Conservation (phyloP, 345 rosid genomes). For the Camelina neglecta region DNA sequence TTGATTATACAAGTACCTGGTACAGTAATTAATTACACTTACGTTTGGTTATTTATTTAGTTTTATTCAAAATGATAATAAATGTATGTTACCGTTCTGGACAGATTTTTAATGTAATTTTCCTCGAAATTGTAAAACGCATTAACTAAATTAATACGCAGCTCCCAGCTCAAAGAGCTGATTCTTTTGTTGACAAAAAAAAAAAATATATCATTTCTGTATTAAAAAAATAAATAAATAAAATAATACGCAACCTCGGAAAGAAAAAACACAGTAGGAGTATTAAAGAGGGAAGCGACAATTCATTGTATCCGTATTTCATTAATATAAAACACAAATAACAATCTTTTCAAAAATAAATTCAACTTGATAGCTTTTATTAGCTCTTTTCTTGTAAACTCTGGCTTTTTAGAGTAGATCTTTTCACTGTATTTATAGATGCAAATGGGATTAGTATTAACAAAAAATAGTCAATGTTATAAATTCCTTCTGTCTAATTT, state of each 20-base stretch:
- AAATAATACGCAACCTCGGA: constrained; percentile 35
- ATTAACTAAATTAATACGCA: constrained; percentile 29
- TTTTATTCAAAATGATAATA: constrained; percentile 24
- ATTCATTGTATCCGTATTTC: constrained; percentile 7
- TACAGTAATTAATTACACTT: constrained; percentile 12
- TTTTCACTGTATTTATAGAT: too few species aligned
- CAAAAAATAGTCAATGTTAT: too few species aligned
- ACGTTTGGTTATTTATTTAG: neutral
- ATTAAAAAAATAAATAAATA: neutral
- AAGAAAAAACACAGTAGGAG: neutral
- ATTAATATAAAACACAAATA: too few species aligned
- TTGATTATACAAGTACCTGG: constrained; percentile 20
- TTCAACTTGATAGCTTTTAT: too few species aligned
- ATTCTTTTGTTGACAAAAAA: too few species aligned
- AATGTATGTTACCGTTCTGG: constrained; percentile 43
- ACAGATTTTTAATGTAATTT: constrained; percentile 30
- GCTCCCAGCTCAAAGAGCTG: too few species aligned
- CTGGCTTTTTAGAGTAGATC: neutral
- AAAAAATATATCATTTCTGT: too few species aligned
- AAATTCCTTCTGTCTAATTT: too few species aligned
- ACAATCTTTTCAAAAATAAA: neutral
- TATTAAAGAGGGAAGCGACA: constrained; percentile 30
- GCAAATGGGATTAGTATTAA: too few species aligned
- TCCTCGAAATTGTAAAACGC: constrained; percentile 25
- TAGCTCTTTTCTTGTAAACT: neutral